phyloP scores from a whole-genome alignment of 345 rosid species.

The Melaleuca alternifolia region DNA sequence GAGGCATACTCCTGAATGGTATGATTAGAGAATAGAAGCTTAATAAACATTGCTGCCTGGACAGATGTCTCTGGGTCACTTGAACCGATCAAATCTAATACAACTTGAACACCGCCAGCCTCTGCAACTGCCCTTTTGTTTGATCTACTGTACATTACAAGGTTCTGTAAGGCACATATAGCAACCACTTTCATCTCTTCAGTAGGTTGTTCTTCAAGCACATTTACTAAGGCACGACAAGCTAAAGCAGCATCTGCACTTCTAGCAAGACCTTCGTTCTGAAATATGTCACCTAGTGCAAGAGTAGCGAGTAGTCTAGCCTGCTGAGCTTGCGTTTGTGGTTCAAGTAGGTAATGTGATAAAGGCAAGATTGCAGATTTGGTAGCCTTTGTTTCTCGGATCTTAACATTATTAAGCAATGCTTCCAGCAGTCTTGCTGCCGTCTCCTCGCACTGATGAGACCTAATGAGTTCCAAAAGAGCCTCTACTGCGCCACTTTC shows the following conservation, averaged over 20 bases:
- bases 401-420: conserved; percentile 89
- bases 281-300: conserved; percentile 98
- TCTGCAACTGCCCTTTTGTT: conserved; percentile 99
- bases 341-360: conserved; percentile 95
- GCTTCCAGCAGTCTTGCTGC: conserved; percentile 94
- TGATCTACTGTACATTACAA: conserved; percentile 89
- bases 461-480: conserved; percentile 85
- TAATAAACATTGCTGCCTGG: conserved; percentile 97
- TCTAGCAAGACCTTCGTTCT: conserved; percentile 93
- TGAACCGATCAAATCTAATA: conserved; percentile 88
- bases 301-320: conserved; percentile 84
- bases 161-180: conserved; percentile 94
- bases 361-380: conserved; percentile 84
- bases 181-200: conserved; percentile 99
- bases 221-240: conserved; percentile 94
- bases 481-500: conserved; percentile 99
- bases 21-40: conserved; percentile 90
- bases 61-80: conserved; percentile 92
- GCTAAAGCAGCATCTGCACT: conserved; percentile 92
- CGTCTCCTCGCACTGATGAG: conserved; percentile 96
- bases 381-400: conserved; percentile 87
- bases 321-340: conserved; percentile 97
- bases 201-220: conserved; percentile 98
- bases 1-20: conserved; percentile 99
- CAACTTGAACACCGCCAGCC: conserved; percentile 99